Conservation (phyloP, 2,329 filamentous ascomycete species). For the Colletotrichum destructivum region DNA sequence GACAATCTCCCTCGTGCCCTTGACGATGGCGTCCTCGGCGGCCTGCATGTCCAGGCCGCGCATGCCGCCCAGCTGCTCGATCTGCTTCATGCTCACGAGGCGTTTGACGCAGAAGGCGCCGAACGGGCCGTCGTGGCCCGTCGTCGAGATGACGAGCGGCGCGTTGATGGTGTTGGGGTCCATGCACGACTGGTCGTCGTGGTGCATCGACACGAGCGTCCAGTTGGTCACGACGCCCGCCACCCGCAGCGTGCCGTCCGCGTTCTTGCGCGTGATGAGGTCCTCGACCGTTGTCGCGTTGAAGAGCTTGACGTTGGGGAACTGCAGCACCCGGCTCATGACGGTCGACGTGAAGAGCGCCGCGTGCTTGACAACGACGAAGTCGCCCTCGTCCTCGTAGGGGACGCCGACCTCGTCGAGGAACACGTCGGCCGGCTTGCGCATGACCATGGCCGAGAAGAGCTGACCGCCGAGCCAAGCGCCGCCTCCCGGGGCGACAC, state of each 20-base stretch:
- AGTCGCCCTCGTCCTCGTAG: constrained; percentile 84
- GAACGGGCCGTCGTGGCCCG: constrained; percentile 91
- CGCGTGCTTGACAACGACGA: constrained; percentile 94
- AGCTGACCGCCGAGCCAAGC: constrained; percentile 96
- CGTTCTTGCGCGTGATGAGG: constrained; percentile 82
- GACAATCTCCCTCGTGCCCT: constrained; percentile 88
- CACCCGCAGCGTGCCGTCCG: constrained; percentile 73
- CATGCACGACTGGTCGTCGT: constrained; percentile 95
- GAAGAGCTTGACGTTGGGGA: constrained; percentile 96
- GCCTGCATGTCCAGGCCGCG: constrained; percentile 92
- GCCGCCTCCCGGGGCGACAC: constrained; percentile 88
- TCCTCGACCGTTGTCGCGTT: constrained; percentile 95
- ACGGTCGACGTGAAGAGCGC: constrained; percentile 93
- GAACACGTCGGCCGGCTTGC: constrained; percentile 91
- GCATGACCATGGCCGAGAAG: constrained; percentile 96
- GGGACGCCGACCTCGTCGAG: constrained; percentile 85
- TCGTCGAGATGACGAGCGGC: constrained; percentile 89
- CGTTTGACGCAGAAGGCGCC: constrained; percentile 94
- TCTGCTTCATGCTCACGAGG: constrained; percentile 87
- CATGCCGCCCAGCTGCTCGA: constrained; percentile 92
- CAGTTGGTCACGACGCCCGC: constrained; percentile 96
- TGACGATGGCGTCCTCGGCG: constrained; percentile 94
- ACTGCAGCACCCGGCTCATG: constrained; percentile 83
- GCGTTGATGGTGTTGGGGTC: constrained; percentile 98
- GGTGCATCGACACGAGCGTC: constrained; percentile 90